A percentile compares a stretch with the other conserved stretches of the same genome.
These are phyloP conservation scores for Trichosporon sp. DNA, from an alignment of 1,284 basidiomycete genomes.

Conservation along the genomic window DNA sequence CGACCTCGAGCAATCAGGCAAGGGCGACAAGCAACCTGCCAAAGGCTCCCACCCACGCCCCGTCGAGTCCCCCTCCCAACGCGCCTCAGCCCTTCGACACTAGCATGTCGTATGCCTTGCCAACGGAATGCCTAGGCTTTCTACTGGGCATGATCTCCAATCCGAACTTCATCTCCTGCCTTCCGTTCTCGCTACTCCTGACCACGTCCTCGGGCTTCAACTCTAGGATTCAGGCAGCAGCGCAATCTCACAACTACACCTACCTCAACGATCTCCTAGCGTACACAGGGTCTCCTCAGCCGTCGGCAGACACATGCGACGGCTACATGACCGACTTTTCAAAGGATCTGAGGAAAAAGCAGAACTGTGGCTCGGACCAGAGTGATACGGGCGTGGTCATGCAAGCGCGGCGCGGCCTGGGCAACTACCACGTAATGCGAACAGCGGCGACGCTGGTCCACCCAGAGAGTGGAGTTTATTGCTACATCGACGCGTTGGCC, in stretches of 20 bases:
- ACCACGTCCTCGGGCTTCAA: conserved; percentile 64
- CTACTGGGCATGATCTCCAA: conserved; percentile 66
- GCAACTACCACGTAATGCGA: conserved; percentile 51
- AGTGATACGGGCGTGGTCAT: conserved; percentile 24
- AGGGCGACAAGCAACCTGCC: conserved; percentile 18
- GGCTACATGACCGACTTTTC: conserved; percentile 36
- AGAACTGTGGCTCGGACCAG: conserved; percentile 48
- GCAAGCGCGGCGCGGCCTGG: conserved; percentile 43
- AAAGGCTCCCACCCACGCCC: conserved; percentile 51
- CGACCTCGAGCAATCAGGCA: conserved; percentile 3
- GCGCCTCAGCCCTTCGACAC: conserved; percentile 76
- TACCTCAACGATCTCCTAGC: conserved; percentile 66
- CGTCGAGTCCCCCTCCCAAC: conserved; percentile 64
- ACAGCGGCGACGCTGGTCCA: conserved; percentile 42
- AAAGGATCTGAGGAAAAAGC: conserved; percentile 36
- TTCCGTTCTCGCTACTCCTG: conserved; percentile 72
- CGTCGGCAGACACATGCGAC: conserved; percentile 37
- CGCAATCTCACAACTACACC: conserved; percentile 66
- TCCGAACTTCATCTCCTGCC: conserved; percentile 66
- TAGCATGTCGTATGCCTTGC: conserved; percentile 65
- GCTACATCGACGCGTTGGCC: conserved; percentile 51
- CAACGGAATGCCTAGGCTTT: conserved; percentile 68
- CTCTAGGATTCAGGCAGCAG: conserved; percentile 44
- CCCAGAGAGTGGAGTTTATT: conserved; percentile 45
- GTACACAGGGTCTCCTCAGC: conserved; percentile 40